phyloP scores from a whole-genome alignment of 2,329 filamentous ascomycete genomes.

The Beauveria scarabaeidicola region DNA sequence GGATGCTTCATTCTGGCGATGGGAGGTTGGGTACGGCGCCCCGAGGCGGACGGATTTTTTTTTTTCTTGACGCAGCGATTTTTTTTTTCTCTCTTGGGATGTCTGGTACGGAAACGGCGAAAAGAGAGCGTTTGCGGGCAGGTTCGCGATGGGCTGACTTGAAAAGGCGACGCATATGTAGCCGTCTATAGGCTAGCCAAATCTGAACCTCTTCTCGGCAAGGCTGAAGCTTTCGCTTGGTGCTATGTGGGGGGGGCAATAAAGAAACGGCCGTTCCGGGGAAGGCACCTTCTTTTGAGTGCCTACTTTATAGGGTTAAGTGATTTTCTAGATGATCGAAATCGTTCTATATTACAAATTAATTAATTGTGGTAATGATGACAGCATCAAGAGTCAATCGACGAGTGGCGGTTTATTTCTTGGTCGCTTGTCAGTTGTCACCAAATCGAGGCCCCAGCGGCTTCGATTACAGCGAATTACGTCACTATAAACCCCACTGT shows the following conservation, averaged over 20 bases:
- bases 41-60: not conserved
- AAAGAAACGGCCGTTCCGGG: too few relatives aligned
- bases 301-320: too few relatives aligned
- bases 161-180: not conserved
- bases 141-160: not conserved
- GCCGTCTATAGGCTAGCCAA: not conserved
- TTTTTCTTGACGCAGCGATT: not conserved
- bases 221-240: not conserved
- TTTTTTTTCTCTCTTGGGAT: not conserved
- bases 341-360: too few relatives aligned
- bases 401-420: too few relatives aligned
- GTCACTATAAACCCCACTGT: not conserved
- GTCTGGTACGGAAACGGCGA: not conserved
- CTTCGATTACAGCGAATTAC: not conserved
- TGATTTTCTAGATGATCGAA: too few relatives aligned
- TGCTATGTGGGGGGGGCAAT: too few relatives aligned
- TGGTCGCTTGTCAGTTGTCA: too few relatives aligned
- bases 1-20: slow-evolving; percentile 3
- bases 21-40: not conserved
- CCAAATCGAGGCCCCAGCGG: not conserved
- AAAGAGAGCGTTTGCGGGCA: not conserved
- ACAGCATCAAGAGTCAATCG: too few relatives aligned
- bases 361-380: too few relatives aligned
- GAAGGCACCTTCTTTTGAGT: too few relatives aligned
- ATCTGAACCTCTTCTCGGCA: not conserved